Conservation (phyloP, 2,329 filamentous ascomycete species). For the Xenoacremonium recifei region DNA sequence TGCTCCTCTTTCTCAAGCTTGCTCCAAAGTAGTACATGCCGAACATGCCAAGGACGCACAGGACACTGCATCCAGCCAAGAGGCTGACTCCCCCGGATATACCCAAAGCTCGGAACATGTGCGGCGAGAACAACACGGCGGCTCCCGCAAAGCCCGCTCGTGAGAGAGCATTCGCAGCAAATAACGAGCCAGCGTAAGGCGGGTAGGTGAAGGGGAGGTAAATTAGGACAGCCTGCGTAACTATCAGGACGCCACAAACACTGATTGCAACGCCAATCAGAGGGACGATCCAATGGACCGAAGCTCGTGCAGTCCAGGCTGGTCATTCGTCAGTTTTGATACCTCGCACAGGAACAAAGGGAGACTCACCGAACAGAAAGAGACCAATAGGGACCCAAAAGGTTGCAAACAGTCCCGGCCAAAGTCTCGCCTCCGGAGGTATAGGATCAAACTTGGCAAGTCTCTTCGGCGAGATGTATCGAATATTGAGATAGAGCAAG, state of each 20-base stretch:
- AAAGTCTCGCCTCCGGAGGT: conserved; percentile 12
- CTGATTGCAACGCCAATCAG: conserved; percentile 56
- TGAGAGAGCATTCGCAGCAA: conserved; percentile 17
- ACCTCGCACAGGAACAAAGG: no score
- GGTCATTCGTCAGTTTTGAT: not conserved
- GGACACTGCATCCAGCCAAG: conserved; percentile 13
- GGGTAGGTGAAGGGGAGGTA: conserved; percentile 19
- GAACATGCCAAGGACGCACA: conserved; percentile 10
- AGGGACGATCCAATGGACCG: conserved; percentile 58
- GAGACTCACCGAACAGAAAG: conserved; percentile 54
- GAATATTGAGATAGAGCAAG: conserved; percentile 14
- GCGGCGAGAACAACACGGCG: conserved; percentile 13
- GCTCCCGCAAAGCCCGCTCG: conserved; percentile 10
- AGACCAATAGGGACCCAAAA: conserved; percentile 64
- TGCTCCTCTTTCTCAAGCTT: conserved; percentile 5
- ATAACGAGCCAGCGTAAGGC: conserved; percentile 13
- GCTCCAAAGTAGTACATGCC: conserved; percentile 9
- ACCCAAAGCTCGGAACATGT: conserved; percentile 16
- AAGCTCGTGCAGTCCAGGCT: conserved; percentile 64
- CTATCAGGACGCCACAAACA: conserved; percentile 49
- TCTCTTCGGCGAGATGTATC: conserved; percentile 6
- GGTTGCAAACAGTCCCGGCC: conserved; percentile 42
- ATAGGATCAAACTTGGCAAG: not conserved
- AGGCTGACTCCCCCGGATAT: conserved; percentile 15
- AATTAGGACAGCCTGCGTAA: conserved; percentile 18